These are phyloP conservation scores for Ophiostoma himal-ulmi DNA, from an alignment of 2,329 filamentous ascomycete species.

Conservation along the genomic window DNA sequence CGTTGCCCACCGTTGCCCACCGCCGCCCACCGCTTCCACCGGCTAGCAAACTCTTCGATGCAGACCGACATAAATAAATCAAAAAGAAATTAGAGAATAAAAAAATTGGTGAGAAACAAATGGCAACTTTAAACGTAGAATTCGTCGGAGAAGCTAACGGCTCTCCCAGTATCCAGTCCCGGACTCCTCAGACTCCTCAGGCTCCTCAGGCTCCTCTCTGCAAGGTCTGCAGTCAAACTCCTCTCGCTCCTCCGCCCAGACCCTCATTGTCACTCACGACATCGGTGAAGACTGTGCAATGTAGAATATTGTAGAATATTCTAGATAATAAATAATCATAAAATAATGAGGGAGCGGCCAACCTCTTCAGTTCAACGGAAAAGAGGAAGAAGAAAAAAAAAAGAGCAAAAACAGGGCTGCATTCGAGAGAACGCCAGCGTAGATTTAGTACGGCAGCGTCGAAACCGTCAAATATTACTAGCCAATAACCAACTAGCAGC, in stretches of 20 bases:
- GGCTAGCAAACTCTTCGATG: slow-evolving; percentile 3
- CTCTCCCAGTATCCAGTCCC: not conserved
- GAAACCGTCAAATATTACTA: not conserved
- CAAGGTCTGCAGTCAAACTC: not conserved
- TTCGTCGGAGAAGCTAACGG: not conserved
- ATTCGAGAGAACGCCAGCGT: not conserved
- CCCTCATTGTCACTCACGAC: not conserved
- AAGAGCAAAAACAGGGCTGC: not conserved
- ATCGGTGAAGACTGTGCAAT: not conserved
- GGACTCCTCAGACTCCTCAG: not conserved
- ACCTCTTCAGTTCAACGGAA: not conserved
- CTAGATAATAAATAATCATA: too few species aligned
- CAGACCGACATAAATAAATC: not conserved
- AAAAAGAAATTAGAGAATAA: not conserved
- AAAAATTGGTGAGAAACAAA: not conserved
- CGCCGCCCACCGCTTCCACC: too few species aligned
- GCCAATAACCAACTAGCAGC: not conserved
- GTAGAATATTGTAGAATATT: not conserved
- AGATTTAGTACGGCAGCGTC: not conserved
- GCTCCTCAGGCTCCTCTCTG: not conserved
- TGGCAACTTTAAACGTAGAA: not conserved
- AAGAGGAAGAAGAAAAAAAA: not conserved
- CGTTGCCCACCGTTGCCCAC: not conserved
- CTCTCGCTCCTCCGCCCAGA: not conserved
- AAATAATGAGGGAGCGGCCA: not conserved